Evolutionary conservation across 1,139 yeast genomes (phyloP).

Genomic region (Eremothecium gossypii): DNA sequence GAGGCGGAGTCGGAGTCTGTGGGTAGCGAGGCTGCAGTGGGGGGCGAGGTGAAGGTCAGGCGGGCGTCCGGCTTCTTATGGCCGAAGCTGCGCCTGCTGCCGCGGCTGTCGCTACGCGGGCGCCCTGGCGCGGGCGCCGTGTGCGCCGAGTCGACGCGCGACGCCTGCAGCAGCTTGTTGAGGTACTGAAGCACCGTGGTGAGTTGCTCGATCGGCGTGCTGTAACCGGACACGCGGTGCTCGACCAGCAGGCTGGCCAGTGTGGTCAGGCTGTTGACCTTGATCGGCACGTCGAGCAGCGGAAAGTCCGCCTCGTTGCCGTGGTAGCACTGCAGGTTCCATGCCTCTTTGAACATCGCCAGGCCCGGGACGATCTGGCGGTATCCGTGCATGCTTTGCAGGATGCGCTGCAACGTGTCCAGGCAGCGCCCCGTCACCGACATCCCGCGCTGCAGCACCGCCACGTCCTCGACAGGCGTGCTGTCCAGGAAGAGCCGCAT

Average conservation of each 20-base stretch:
- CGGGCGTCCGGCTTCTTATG: background rate
- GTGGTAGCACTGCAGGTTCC: conserved; percentile 11
- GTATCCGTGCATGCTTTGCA: background rate
- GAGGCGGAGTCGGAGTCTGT: background rate
- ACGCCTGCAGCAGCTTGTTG: conserved; percentile 12
- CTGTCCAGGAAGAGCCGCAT: background rate
- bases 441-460: background rate
- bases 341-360: conserved; percentile 9
- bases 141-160: conserved; percentile 5
- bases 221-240: conserved; percentile 1
- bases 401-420: background rate
- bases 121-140: background rate
- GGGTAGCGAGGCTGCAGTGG: background rate
- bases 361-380: conserved; percentile 1
- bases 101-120: background rate
- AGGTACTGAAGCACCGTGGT: conserved; percentile 10
- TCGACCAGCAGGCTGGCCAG: conserved; percentile 9
- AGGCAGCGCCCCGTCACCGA: background rate
- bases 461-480: background rate
- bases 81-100: background rate
- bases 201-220: conserved; percentile 7
- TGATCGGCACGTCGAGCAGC: conserved; percentile 13
- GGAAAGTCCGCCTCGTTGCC: conserved; percentile 10
- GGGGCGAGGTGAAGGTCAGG: background rate
- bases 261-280: conserved; percentile 13